Evolutionary conservation across 208 protist genomes (phyloP).

Genomic region (Acanthamoeba sp.): DNA sequence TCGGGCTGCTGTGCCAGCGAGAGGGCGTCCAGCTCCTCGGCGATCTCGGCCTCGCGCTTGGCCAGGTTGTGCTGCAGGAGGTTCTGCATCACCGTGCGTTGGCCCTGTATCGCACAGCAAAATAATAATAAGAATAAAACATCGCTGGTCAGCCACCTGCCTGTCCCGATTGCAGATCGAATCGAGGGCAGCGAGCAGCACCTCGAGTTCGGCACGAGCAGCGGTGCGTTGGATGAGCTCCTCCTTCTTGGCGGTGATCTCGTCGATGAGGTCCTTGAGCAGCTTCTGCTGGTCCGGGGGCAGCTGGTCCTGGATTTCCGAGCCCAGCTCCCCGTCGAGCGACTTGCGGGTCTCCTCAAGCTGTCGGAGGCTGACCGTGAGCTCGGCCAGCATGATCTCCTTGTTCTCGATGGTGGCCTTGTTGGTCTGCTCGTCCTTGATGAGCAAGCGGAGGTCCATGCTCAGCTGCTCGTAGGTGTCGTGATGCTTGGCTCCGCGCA

Average conservation of each 20-base stretch:
- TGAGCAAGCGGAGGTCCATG: conserved; percentile 62
- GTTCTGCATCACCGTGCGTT: neutral
- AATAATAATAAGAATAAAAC: too few relatives aligned
- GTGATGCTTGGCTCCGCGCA: neutral
- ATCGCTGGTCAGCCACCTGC: neutral
- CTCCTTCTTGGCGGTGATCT: conserved; percentile 70
- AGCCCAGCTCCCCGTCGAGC: conserved; percentile 79
- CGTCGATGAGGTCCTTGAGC: conserved; percentile 23
- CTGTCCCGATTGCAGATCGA: neutral
- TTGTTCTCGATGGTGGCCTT: neutral
- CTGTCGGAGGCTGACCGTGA: conserved; percentile 14
- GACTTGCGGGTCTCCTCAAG: conserved; percentile 57
- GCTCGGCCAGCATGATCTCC: conserved; percentile 23
- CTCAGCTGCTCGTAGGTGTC: conserved; percentile 52
- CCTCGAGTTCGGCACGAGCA: conserved; percentile 82
- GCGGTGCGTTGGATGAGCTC: conserved; percentile 34
- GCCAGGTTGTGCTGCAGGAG: conserved; percentile 27
- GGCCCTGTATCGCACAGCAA: too few relatives aligned
- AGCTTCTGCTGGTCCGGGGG: conserved; percentile 28
- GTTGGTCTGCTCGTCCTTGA: neutral
- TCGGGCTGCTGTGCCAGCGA: neutral
- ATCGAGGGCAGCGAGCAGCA: conserved; percentile 69
- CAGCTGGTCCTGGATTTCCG: conserved; percentile 43
- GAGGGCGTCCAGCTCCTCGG: conserved; percentile 50
- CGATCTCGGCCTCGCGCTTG: conserved; percentile 34